Base-by-base conservation (phyloP, 257 asterid genomes). In the Solanum sejunctum region DNA sequence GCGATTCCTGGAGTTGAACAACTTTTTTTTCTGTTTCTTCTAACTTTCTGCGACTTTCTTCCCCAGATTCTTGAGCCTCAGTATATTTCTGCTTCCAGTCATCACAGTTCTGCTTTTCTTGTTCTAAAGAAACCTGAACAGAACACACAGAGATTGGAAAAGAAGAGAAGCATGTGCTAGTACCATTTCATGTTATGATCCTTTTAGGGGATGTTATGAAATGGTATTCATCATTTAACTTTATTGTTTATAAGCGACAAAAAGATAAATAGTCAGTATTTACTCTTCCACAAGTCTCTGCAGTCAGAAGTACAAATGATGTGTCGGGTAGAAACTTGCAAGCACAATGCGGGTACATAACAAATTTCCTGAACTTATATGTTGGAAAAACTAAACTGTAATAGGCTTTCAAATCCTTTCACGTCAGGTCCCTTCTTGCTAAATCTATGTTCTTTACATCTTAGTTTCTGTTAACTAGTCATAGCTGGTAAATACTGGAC, bases 1-100 rank as follows among this genome's bases (percentile, higher is more conserved):
- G 51, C 47, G 97, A 90, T 86, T 95, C 99, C 91, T 95, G 97
- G 78, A 94, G 85, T 84, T 95, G 98, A 85, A 90, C 92, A 85
- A 85, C 89, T 85, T 69, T 92, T 86, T 91, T 89, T 85, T 95
- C 98, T 55, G 98, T 83, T 90, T 95, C 99, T 89, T 93, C 98
- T 88, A 95, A 80, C 87, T 92, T 95, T 87, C 84, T 88, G 84
- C 71, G 92, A 77, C 93, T 89, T 84, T 92, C 97, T 88, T 93
- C 98, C 86, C 86, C 86, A 83, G 81, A 83, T 70, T 89, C 93
- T 85, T 87, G 93, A 85, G 87, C 91, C 88, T 92, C 92, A 8
- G 86, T 91, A 91, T 90, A 93, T 82, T 95, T 92, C 88, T 88
- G 90, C 85, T 81, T 89, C 92, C 95, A 84, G 57, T 91, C 98